Percentiles rank a stretch among this genome's conserved stretches.
Evolutionary conservation across 2,329 filamentous ascomycete species (phyloP).

Genomic region (Sporothrix mexicana): DNA sequence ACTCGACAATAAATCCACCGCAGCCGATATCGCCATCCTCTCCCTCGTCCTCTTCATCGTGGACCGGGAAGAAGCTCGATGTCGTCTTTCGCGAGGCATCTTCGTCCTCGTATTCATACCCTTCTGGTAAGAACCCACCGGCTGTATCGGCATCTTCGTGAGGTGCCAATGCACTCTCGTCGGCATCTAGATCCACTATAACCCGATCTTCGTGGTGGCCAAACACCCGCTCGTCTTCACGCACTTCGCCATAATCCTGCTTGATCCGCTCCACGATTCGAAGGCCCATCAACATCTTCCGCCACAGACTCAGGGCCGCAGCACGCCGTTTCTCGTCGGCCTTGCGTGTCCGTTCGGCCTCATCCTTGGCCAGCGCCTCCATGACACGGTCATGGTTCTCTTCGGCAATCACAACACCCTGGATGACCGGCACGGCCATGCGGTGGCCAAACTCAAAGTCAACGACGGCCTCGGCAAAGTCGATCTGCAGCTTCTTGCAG

Average conservation of each 20-base stretch:
- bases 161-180: conserved; percentile 33
- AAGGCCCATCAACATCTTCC: conserved; percentile 84
- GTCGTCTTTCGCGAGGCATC: conserved; percentile 41
- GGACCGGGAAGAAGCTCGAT: conserved; percentile 57
- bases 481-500: conserved; percentile 82
- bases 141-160: conserved; percentile 58
- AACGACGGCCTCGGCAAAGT: conserved; percentile 92
- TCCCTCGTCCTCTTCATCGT: conserved; percentile 49
- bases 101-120: conserved; percentile 56
- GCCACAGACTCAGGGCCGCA: conserved; percentile 76
- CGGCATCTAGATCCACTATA: conserved; percentile 39
- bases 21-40: conserved; percentile 38
- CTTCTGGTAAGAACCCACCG: conserved; percentile 67
- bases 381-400: conserved; percentile 77
- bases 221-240: conserved; percentile 54
- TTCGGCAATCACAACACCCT: conserved; percentile 84
- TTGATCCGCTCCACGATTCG: conserved; percentile 78
- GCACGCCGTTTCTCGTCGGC: conserved; percentile 84
- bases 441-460: conserved; percentile 96
- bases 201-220: conserved; percentile 49
- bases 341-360: conserved; percentile 74
- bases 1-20: conserved; percentile 32
- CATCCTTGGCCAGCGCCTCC: conserved; percentile 79
- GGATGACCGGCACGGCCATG: conserved; percentile 89
- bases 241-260: conserved; percentile 73